These are phyloP conservation scores for Ceratopteris richardii DNA, from an alignment of 75 land plant species.

Conservation along the genomic window DNA sequence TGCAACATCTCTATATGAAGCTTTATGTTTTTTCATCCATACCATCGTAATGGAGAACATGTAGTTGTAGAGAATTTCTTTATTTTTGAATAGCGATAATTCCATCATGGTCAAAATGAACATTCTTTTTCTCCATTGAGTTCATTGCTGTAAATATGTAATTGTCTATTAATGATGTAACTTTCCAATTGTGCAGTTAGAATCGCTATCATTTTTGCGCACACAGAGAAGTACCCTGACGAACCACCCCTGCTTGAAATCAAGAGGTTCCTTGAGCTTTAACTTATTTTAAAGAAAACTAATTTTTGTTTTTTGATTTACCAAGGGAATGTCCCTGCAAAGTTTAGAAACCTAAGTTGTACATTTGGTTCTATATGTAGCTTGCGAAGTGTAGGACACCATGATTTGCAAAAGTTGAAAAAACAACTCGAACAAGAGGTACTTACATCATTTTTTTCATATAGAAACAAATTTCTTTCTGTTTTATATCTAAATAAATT, in stretches of 20 bases:
- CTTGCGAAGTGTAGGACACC: slow-evolving; percentile 35
- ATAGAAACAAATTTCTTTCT: neutral
- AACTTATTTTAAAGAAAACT: neutral
- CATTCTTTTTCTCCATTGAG: too few relatives aligned
- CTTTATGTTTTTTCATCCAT: too few relatives aligned
- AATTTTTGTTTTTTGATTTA: neutral
- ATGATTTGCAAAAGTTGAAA: slow-evolving; percentile 54
- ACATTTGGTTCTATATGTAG: too few relatives aligned
- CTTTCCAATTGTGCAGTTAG: slow-evolving; percentile 61
- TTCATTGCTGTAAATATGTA: too few relatives aligned
- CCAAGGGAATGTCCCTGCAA: too few relatives aligned
- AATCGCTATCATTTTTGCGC: slow-evolving; percentile 77
- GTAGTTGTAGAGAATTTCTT: too few relatives aligned
- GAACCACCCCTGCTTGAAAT: slow-evolving; percentile 80
- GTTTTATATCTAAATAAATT: neutral
- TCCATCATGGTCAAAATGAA: too few relatives aligned
- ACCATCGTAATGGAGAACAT: too few relatives aligned
- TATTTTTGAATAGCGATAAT: too few relatives aligned
- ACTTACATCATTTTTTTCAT: slow-evolving; percentile 5
- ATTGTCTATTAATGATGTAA: too few relatives aligned
- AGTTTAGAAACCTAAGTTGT: too few relatives aligned
- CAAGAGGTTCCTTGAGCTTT: slow-evolving; percentile 41
- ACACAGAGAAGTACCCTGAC: slow-evolving; percentile 87
- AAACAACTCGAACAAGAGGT: slow-evolving; percentile 79
- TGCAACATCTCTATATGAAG: too few relatives aligned